Base-by-base conservation (phyloP, 768 basidiomycete genomes). In the Erythrobasidium yunnanense region DNA sequence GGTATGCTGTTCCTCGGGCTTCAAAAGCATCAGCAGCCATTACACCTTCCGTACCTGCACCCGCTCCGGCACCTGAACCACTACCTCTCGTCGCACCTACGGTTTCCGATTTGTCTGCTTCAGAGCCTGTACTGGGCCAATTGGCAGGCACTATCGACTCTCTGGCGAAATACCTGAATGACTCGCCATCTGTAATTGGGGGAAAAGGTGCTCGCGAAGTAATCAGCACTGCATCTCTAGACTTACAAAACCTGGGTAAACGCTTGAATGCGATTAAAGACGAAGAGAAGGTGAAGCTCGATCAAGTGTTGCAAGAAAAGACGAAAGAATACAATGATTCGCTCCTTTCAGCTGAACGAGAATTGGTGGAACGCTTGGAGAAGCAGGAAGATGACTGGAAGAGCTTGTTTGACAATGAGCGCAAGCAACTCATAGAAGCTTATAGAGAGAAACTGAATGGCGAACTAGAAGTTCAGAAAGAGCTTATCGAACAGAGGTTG, bases 111-210 rank as follows among this genome's bases (percentile, higher is more conserved):
- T 79, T 89, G 50, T 78, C 79, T 57, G 77, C 81, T 17, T 86
- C 87, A 7, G 93, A 97, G 74, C 92, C 92, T n/a, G 84, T 95
- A 71, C 86, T 99, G 68, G 81, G 84, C 2, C 89, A 96, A 73
- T 85, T 99, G 8, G 93, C 91, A 6, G 81, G 83, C 2, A 91
- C 90, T 33, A 96, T 97, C 72, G 95, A 97, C 78, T 82, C 85
- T 71, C 85, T 99, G 53, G 86, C 91, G 17, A 82, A 85, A 8
- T 90, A 86, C 77, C 81, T 96, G 29, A 84, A 85, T 42, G 69
- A 69, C 11, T 72, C 75, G 8, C 72, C 75, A 11, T 70, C 71
- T 13, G 68, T 72, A n/a, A 73, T 80, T 2, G 84, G 83, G 4
- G 82, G 84, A 17, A 76, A 81, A 46, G 82, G 87, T 71, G 88